Conservation (phyloP, 2,329 filamentous ascomycete species). For the Pseudopyricularia javanii region DNA sequence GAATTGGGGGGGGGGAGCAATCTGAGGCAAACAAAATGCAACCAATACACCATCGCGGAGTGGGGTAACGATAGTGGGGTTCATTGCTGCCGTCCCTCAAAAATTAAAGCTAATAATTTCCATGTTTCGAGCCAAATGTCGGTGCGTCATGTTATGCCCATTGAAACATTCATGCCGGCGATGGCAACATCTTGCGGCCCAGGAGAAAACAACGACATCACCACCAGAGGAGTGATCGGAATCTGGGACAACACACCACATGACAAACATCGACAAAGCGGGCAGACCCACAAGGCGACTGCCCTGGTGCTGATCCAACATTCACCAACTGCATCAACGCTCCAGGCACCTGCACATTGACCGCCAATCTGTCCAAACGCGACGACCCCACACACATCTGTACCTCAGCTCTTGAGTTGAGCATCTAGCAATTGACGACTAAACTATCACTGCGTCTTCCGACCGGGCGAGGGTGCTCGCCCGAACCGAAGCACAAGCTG, state of each 20-base stretch:
- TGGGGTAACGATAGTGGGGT: background rate
- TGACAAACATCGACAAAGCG: background rate
- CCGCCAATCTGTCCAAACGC: background rate
- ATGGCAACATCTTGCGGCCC: background rate
- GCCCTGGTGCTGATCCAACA: too few relatives aligned
- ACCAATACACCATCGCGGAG: background rate
- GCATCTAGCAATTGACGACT: background rate
- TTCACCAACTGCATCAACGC: background rate
- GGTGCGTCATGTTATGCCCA: background rate
- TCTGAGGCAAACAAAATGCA: background rate
- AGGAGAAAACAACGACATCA: too few relatives aligned
- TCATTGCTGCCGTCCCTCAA: too few relatives aligned
- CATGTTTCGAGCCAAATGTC: background rate
- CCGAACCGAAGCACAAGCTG: background rate
- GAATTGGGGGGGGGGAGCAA: too few relatives aligned
- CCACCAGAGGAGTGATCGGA: too few relatives aligned
- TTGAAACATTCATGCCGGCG: background rate
- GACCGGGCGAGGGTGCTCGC: conserved; percentile 2
- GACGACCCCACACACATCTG: background rate
- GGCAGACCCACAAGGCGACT: too few relatives aligned
- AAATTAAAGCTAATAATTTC: too few relatives aligned
- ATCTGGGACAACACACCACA: background rate
- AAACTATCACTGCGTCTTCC: background rate
- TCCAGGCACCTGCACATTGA: background rate
- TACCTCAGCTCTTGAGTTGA: background rate